Evolutionary conservation across 2,329 filamentous ascomycete genomes (phyloP).

Genomic region (Beauveria pseudobassiana): DNA sequence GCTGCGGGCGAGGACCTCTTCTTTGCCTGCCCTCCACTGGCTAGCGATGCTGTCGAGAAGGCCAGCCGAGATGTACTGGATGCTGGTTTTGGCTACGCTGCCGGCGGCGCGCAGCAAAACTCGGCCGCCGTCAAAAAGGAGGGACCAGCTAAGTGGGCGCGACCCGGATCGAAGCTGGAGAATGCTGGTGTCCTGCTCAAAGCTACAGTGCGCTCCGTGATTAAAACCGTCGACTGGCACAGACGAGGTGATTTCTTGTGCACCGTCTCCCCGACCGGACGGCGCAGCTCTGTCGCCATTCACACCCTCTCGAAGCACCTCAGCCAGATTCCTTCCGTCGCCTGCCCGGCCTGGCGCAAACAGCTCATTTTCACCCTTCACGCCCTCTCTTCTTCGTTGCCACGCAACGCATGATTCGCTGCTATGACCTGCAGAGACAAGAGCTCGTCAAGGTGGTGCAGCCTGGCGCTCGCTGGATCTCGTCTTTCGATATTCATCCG

Average conservation of each 20-base stretch:
- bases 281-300: constrained; percentile 77
- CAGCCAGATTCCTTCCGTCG: constrained; percentile 85
- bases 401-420: constrained; percentile 85
- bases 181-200: constrained; percentile 73
- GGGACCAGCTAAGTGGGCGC: constrained; percentile 72
- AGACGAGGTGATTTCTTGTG: constrained; percentile 89
- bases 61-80: constrained; percentile 71
- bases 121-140: constrained; percentile 58
- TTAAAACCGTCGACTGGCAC: constrained; percentile 93
- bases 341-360: constrained; percentile 68
- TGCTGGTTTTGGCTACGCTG: constrained; percentile 89
- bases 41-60: constrained; percentile 66
- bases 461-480: constrained; percentile 89
- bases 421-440: constrained; percentile 88
- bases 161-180: constrained; percentile 66
- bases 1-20: constrained; percentile 80
- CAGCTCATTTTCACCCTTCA: constrained; percentile 88
- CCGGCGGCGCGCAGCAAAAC: constrained; percentile 51
- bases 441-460: constrained; percentile 89
- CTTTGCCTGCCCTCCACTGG: constrained; percentile 70
- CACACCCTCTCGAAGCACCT: constrained; percentile 93
- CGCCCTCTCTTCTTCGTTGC: constrained; percentile 93
- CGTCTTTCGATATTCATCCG: constrained; percentile 85
- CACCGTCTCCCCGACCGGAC: constrained; percentile 76
- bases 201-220: constrained; percentile 67